Evolutionary conservation across 441 rosid species (phyloP).

Genomic region (Mallotus repandus): DNA sequence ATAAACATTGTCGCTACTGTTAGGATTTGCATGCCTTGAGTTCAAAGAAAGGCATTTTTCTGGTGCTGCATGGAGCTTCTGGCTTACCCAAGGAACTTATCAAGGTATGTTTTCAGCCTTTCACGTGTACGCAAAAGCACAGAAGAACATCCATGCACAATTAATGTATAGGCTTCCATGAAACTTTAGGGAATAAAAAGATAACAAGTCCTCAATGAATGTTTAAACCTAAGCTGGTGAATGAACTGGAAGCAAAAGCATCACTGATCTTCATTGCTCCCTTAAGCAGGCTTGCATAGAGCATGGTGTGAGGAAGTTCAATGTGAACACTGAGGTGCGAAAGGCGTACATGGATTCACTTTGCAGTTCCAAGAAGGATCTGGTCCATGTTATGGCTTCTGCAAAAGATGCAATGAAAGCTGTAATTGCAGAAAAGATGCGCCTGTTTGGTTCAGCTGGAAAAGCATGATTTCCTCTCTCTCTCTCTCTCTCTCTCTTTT

Average conservation of each 20-base stretch:
- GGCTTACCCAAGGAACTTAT: conserved; percentile 73
- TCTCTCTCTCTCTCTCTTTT: background rate
- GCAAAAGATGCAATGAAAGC: conserved; percentile 84
- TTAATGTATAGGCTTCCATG: background rate
- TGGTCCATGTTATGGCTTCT: conserved; percentile 71
- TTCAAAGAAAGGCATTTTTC: conserved; percentile 70
- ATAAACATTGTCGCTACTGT: conserved; percentile 9
- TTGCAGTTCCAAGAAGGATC: conserved; percentile 51
- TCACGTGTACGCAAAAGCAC: background rate
- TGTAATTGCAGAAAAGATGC: conserved; percentile 82
- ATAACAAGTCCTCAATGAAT: too few relatives aligned
- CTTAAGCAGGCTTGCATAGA: conserved; percentile 64
- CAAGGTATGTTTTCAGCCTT: conserved; percentile 43
- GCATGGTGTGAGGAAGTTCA: conserved; percentile 83
- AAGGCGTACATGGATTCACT: conserved; percentile 78
- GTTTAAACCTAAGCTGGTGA: background rate
- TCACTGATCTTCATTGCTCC: conserved; percentile 14
- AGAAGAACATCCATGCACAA: background rate
- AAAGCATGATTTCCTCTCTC: conserved; percentile 46
- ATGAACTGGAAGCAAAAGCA: background rate
- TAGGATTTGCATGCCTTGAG: conserved; percentile 67
- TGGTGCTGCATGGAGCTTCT: conserved; percentile 96
- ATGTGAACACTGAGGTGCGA: conserved; percentile 86
- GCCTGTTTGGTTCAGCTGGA: conserved; percentile 84
- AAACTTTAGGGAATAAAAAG: conserved; percentile 1